Percentiles rank a stretch among this genome's conserved stretches.
Conservation (phyloP, 2,329 filamentous ascomycete genomes). For the Hymenotorrendiella dingleyae region DNA sequence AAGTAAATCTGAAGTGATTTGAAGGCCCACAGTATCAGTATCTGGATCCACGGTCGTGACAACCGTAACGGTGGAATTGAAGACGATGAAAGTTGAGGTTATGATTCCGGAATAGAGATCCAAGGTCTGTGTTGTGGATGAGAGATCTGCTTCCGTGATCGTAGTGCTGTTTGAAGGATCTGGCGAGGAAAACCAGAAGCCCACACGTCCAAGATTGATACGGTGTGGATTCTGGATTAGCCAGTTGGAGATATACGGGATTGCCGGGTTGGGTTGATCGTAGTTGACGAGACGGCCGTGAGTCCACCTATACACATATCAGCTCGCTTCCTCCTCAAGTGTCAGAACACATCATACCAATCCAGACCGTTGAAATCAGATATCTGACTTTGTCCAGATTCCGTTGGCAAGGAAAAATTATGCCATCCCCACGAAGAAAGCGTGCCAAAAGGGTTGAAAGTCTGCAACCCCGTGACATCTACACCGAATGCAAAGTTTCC, state of each 20-base stretch:
- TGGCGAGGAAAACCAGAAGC: slow-evolving; percentile 34
- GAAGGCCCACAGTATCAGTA: slow-evolving; percentile 34
- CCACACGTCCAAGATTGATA: slow-evolving; percentile 39
- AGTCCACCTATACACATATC: slow-evolving; percentile 31
- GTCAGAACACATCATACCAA: slow-evolving; percentile 25
- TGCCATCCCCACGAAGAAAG: slow-evolving; percentile 42
- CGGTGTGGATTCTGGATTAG: slow-evolving; percentile 44
- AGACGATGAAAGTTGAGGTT: slow-evolving; percentile 33
- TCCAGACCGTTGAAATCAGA: slow-evolving; percentile 36
- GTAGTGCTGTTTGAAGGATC: slow-evolving; percentile 21
- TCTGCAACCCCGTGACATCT: slow-evolving; percentile 41
- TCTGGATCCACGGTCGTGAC: slow-evolving; percentile 35
- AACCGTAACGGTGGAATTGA: slow-evolving; percentile 30
- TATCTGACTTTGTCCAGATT: slow-evolving; percentile 28
- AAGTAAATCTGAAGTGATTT: slow-evolving; percentile 34
- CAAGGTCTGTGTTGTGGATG: slow-evolving; percentile 31
- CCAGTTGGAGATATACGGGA: slow-evolving; percentile 41
- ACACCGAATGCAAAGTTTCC: slow-evolving; percentile 42
- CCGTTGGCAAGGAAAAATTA: slow-evolving; percentile 38
- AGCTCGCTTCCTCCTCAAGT: neutral
- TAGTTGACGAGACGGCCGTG: slow-evolving; percentile 39
- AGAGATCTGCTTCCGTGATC: slow-evolving; percentile 29
- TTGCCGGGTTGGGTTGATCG: slow-evolving; percentile 35
- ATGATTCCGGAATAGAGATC: slow-evolving; percentile 37
- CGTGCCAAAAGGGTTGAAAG: slow-evolving; percentile 37